Evolutionary conservation across 768 basidiomycete genomes (phyloP).

Genomic region (Tricholoma sp.): DNA sequence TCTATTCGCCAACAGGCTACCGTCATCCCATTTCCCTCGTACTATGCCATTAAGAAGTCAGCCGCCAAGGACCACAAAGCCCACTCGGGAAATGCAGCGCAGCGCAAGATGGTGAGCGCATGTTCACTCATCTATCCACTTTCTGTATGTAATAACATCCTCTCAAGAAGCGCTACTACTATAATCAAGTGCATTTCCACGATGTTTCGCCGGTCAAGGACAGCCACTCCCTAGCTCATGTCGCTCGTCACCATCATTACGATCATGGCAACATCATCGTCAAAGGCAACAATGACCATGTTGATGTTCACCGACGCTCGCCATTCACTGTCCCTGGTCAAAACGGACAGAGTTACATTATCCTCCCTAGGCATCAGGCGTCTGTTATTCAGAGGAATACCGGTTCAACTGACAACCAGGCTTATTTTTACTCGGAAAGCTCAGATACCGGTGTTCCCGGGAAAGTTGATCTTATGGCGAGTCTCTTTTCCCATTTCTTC

Average conservation of each 20-base stretch:
- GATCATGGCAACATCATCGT: slow-evolving; percentile 1
- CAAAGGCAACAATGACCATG: not conserved
- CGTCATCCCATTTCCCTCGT: not conserved
- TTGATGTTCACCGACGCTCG: not conserved
- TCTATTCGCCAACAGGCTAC: not conserved
- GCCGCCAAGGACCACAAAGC: not conserved
- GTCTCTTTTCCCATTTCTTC: slow-evolving; percentile 11
- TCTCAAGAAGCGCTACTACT: not conserved
- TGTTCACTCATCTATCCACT: not conserved
- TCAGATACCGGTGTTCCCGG: slow-evolving; percentile 29
- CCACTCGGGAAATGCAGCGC: not conserved
- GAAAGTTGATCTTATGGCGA: slow-evolving; percentile 44
- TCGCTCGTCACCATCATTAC: slow-evolving; percentile 4
- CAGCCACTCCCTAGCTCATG: not conserved
- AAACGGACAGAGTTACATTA: slow-evolving; percentile 21
- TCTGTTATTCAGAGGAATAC: slow-evolving; percentile 1
- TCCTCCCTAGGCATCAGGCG: slow-evolving; percentile 13
- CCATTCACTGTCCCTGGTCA: slow-evolving; percentile 15
- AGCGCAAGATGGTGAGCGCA: not conserved
- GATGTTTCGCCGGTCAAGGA: not conserved
- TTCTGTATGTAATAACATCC: not conserved
- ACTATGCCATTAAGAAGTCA: not conserved
- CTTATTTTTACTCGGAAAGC: not conserved
- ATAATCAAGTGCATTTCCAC: not conserved
- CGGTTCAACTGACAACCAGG: not conserved